These are phyloP conservation scores for Aurifilum marmelostoma DNA, from an alignment of 2,329 filamentous ascomycete species.

Conservation along the genomic window DNA sequence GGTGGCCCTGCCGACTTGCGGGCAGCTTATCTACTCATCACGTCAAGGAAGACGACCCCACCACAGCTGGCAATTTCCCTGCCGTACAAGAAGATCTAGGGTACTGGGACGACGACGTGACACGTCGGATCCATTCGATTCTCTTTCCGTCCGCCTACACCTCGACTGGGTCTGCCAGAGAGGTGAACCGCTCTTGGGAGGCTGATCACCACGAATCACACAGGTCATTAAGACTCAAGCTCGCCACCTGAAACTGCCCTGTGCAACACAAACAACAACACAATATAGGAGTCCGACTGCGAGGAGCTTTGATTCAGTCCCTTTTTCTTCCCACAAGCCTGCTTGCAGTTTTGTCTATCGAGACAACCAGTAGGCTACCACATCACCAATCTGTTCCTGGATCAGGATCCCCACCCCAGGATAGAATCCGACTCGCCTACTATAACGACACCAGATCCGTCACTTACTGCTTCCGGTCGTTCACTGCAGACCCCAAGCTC, in stretches of 20 bases:
- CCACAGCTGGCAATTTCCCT: background rate
- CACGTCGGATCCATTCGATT: background rate
- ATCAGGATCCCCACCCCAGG: slow-evolving; percentile 16
- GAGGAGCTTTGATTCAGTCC: background rate
- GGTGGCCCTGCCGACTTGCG: background rate
- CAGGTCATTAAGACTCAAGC: background rate
- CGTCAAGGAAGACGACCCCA: background rate
- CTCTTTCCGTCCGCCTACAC: background rate
- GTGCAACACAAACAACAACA: background rate
- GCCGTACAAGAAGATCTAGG: background rate
- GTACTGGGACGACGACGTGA: background rate
- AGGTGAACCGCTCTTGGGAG: too few relatives aligned
- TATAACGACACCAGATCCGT: slow-evolving; percentile 10
- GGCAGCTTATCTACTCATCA: background rate
- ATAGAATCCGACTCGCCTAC: slow-evolving; percentile 2
- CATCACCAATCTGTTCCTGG: background rate
- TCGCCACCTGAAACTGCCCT: background rate
- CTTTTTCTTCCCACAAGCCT: background rate
- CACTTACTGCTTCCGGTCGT: slow-evolving; percentile 16
- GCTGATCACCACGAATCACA: background rate
- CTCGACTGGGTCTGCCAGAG: background rate
- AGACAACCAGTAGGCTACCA: background rate
- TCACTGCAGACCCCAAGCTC: slow-evolving; percentile 20
- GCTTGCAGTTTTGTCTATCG: background rate
- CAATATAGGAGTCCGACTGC: background rate